These are phyloP conservation scores for Pleurotus tuber-regium DNA, from an alignment of 768 basidiomycete species.

Conservation along the genomic window DNA sequence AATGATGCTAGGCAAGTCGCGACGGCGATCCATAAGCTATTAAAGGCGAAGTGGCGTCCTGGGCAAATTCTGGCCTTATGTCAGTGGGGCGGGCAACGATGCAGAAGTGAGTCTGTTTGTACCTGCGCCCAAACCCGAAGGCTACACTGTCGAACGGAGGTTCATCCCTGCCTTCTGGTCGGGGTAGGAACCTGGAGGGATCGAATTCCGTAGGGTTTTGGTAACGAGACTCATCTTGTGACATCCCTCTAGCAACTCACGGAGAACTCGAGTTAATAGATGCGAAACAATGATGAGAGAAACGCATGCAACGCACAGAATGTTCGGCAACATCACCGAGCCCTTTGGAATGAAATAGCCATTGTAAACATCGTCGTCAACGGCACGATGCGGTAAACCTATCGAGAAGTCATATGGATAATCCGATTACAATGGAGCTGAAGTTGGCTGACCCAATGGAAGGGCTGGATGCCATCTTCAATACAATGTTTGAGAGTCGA, in stretches of 20 bases:
- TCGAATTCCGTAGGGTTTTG: constrained; percentile 20
- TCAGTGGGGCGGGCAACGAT: not conserved
- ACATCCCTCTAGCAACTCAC: constrained; percentile 27
- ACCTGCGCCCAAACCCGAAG: constrained; percentile 12
- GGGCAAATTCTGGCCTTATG: constrained; percentile 1
- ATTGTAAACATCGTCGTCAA: constrained; percentile 31
- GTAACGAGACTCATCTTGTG: constrained; percentile 19
- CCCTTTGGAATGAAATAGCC: constrained; percentile 38
- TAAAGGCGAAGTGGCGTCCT: constrained; percentile 6
- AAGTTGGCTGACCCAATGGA: not conserved
- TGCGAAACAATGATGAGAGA: not conserved
- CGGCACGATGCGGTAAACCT: constrained; percentile 27
- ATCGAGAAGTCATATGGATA: not conserved
- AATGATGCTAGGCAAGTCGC: constrained; percentile 4
- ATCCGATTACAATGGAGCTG: not conserved
- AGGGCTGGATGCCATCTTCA: constrained; percentile 1
- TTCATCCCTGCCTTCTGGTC: constrained; percentile 15
- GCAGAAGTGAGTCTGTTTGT: no score
- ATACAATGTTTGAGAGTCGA: not conserved
- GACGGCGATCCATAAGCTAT: not conserved
- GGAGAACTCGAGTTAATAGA: no score
- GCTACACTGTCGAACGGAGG: constrained; percentile 11
- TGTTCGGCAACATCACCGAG: constrained; percentile 20
- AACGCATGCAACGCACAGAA: constrained; percentile 14
- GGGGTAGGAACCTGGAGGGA: constrained; percentile 24